A percentile compares a stretch with the other conserved stretches of the same genome.
Conservation (phyloP, 352 stramenopile genomes). For the Phytophthora sp. region DNA sequence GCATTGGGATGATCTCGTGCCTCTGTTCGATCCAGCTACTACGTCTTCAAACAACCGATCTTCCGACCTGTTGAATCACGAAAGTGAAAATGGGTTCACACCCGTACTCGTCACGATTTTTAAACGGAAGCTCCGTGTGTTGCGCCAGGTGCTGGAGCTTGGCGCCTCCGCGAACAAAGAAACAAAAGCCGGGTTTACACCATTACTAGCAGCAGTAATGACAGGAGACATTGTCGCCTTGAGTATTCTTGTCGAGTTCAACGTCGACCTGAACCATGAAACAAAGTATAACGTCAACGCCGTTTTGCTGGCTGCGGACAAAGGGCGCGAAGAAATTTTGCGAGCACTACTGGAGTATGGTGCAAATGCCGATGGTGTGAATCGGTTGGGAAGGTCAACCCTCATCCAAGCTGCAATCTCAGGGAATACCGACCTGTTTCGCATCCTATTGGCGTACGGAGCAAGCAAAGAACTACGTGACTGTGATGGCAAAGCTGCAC, state of each 20-base stretch:
- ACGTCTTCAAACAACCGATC: conserved; percentile 14
- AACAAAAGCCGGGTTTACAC: conserved; percentile 53
- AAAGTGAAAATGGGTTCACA: conserved; percentile 65
- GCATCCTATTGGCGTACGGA: conserved; percentile 48
- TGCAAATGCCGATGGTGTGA: conserved; percentile 41
- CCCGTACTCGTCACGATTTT: conserved; percentile 59
- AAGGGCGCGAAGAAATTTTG: conserved; percentile 45
- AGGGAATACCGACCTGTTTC: conserved; percentile 41
- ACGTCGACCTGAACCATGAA: conserved; percentile 41
- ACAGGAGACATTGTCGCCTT: conserved; percentile 52
- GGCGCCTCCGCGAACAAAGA: conserved; percentile 52
- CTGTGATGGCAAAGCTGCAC: conserved; percentile 24
- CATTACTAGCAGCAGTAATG: conserved; percentile 54
- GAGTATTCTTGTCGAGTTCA: conserved; percentile 56
- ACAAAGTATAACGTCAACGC: conserved; percentile 39
- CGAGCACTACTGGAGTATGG: conserved; percentile 46
- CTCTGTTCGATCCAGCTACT: conserved; percentile 40
- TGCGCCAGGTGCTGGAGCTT: conserved; percentile 57
- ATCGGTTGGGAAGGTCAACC: conserved; percentile 32
- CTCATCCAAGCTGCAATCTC: conserved; percentile 60
- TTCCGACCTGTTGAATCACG: conserved; percentile 41
- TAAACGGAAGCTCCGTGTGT: conserved; percentile 28
- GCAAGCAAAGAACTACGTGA: conserved; percentile 39
- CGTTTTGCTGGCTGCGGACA: conserved; percentile 56
- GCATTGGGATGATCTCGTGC: conserved; percentile 46